Percentiles rank a stretch among this genome's conserved stretches.
These are phyloP conservation scores for Phaffia australis DNA, from an alignment of 768 basidiomycete genomes.

Conservation along the genomic window DNA sequence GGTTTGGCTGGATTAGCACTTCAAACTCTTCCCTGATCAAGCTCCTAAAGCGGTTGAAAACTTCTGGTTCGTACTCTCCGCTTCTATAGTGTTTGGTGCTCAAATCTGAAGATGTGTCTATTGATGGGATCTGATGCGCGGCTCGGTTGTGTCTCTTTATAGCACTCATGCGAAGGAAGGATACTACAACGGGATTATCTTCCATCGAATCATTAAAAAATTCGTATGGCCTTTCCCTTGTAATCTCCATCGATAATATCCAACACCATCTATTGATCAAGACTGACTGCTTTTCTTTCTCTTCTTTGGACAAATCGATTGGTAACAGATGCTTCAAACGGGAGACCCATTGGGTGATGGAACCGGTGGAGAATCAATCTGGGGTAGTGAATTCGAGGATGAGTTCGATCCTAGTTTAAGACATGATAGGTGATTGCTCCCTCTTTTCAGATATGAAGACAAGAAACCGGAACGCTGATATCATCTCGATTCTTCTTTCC, in stretches of 20 bases:
- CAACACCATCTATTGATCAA: neutral
- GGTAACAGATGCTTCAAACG: constrained; percentile 71
- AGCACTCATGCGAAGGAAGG: constrained; percentile 69
- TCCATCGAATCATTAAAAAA: constrained; percentile 95
- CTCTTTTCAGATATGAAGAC: neutral
- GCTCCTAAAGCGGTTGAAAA: constrained; percentile 96
- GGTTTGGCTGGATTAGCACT: constrained; percentile 25
- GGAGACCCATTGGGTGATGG: constrained; percentile 92
- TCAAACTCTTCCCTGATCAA: constrained; percentile 63
- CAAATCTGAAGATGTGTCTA: too few relatives aligned
- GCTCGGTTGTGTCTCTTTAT: too few relatives aligned
- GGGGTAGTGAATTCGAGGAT: constrained; percentile 83
- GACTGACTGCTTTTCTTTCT: too few relatives aligned
- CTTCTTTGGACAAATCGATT: neutral
- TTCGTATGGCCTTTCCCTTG: constrained; percentile 46
- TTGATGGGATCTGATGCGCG: too few relatives aligned
- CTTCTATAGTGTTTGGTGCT: constrained; percentile 33
- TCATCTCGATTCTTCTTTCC: neutral
- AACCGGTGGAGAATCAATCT: constrained; percentile 80
- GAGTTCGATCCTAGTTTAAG: constrained; percentile 80
- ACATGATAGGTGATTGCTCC: constrained; percentile 63
- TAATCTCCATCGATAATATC: neutral
- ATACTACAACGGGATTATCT: constrained; percentile 85
- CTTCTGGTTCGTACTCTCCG: constrained; percentile 45
- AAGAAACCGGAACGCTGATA: neutral